These are phyloP conservation scores for Theobroma cacao DNA, from an alignment of 345 rosid species.

Conservation along the genomic window DNA sequence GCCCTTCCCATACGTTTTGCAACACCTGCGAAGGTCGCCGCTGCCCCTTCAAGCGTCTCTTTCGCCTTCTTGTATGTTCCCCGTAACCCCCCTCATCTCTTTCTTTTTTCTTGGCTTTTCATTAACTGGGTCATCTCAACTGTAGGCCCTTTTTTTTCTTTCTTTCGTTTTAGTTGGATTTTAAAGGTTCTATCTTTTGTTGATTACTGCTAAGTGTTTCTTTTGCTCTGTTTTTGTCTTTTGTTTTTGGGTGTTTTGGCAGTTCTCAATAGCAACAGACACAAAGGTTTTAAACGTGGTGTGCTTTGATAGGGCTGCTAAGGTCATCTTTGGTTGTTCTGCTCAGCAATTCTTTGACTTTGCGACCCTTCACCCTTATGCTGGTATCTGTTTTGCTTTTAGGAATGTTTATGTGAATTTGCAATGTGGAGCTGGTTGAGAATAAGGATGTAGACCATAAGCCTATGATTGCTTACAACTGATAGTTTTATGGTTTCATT, in stretches of 20 bases:
- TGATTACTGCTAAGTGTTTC: background rate
- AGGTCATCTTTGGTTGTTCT: constrained; percentile 73
- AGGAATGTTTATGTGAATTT: background rate
- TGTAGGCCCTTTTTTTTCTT: background rate
- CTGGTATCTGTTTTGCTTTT: constrained; percentile 36
- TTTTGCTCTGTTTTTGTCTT: too few species aligned
- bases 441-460: background rate
- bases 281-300: constrained; percentile 57
- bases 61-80: constrained; percentile 58
- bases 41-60: constrained; percentile 46
- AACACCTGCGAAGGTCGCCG: constrained; percentile 6
- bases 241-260: constrained; percentile 16
- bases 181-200: background rate
- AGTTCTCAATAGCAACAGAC: constrained; percentile 76
- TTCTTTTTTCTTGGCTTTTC: background rate
- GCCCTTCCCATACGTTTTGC: constrained; percentile 34
- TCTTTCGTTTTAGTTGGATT: too few species aligned
- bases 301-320: constrained; percentile 77
- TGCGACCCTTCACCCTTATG: constrained; percentile 54
- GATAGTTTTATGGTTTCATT: background rate
- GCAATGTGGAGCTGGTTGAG: background rate
- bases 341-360: constrained; percentile 73
- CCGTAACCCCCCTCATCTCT: background rate
- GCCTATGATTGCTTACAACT: too few species aligned
- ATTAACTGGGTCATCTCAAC: background rate